Conservation (phyloP, 768 basidiomycete genomes). For the Auriscalpium orientale region DNA sequence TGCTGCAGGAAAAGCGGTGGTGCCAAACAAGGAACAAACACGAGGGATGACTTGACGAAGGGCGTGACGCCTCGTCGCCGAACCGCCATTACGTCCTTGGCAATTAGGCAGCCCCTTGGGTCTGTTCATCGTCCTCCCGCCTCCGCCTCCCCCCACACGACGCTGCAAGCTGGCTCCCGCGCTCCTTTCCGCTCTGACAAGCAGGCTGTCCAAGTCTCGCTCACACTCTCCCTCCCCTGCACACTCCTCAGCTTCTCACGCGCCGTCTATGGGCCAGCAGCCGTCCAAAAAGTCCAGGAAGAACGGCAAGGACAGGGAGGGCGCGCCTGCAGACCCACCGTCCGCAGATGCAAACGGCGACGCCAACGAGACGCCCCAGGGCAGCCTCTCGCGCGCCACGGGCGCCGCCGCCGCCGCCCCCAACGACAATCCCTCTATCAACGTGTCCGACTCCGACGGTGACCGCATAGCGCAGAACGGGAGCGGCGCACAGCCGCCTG, state of each 20-base stretch:
- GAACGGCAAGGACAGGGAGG: constrained; percentile 52
- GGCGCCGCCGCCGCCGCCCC: constrained; percentile 24
- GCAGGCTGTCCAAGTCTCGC: constrained; percentile 64
- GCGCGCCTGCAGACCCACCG: constrained; percentile 25
- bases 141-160: constrained; percentile 2
- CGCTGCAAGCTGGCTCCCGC: constrained; percentile 70
- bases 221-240: constrained; percentile 64
- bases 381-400: constrained; percentile 38
- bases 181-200: constrained; percentile 68
- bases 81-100: constrained; percentile 1
- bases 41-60: background rate
- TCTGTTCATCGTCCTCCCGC: background rate
- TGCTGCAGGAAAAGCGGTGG: background rate
- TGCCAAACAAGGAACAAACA: constrained; percentile 15
- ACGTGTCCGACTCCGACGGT: constrained; percentile 26
- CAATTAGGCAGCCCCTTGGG: background rate
- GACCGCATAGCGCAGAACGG: constrained; percentile 34
- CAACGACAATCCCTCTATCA: constrained; percentile 31
- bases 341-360: constrained; percentile 38
- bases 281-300: constrained; percentile 78
- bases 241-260: constrained; percentile 29
- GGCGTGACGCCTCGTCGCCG: background rate
- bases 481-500: constrained; percentile 26
- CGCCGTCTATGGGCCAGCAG: constrained; percentile 71
- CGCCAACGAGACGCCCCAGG: constrained; percentile 29